Base-by-base conservation (phyloP, 768 basidiomycete species). In the Dioszegia hungarica region DNA sequence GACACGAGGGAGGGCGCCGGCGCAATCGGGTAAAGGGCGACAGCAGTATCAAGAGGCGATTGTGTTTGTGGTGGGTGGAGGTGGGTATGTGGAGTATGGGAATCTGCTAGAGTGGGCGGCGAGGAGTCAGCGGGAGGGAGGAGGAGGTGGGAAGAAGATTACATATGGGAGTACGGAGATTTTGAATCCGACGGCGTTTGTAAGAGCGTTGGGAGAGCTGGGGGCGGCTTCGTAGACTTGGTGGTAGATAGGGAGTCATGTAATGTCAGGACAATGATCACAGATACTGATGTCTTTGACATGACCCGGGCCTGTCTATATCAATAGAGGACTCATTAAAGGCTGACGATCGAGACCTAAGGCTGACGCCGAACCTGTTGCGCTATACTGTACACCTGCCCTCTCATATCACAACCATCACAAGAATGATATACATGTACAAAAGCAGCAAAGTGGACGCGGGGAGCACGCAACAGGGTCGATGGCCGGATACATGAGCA, bases 91-190 rank as follows among this genome's bases (percentile, higher is more conserved):
- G 49, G 95, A 99, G 78, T 97, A 93, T 65, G 91, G 92, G 4
- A 98, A 98, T 74, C 77, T 99, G 57, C 85, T 88, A 75, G 94
- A 98, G 76, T 95, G 93, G 91, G 89, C 89, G 3, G 78, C 76
- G 50, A 56, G 69, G 54, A 56, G 57, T 38, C 54, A 56, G 36
- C 54, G 57, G 37, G 73, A 61, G 17, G 67, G 67, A 11, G 72
- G 63, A 19, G 72, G 63, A 31, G 71, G 68, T 15, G 89, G 89
- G 14, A 90, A 90, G 77, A 80, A 84, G 60, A 84, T 98, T 41
- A 88, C 89, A 33, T 99, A 99, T 74, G 95, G 95, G 17, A 89
- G 90, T 19, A 98, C 94, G 17, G 95, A 98, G 73, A 92, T 99
- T 37, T 70, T 95, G 45, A 88, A 90, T 66, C 95, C 95, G 5